phyloP scores from a whole-genome alignment of 331 rosid species.

The Quercus lobata region DNA sequence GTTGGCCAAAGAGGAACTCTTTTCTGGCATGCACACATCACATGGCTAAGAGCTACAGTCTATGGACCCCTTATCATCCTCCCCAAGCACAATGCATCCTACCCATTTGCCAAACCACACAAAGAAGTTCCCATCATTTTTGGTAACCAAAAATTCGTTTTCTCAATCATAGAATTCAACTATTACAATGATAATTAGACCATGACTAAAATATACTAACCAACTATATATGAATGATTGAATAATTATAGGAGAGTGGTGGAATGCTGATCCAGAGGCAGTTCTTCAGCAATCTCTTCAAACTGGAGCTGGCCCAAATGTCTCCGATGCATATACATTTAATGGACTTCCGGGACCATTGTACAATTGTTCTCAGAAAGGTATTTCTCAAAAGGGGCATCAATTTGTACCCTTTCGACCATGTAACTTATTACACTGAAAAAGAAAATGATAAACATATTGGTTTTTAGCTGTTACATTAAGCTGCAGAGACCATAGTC shows the following conservation, averaged over 20 bases:
- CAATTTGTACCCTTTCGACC: no score
- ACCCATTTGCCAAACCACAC: slow-evolving; percentile 39
- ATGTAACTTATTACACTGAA: no score
- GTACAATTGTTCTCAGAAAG: slow-evolving; percentile 35
- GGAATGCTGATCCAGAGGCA: slow-evolving; percentile 43
- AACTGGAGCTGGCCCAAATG: slow-evolving; percentile 40
- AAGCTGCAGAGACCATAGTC: no score
- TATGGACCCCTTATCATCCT: slow-evolving; percentile 41
- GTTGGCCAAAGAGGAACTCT: slow-evolving; percentile 46
- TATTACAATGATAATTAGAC: neutral
- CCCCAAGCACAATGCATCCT: slow-evolving; percentile 23
- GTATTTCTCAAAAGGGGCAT: slow-evolving; percentile 2
- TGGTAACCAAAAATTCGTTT: slow-evolving; percentile 12
- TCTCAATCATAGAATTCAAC: neutral
- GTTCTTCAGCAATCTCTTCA: slow-evolving; percentile 40
- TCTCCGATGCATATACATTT: slow-evolving; percentile 40
- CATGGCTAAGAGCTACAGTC: slow-evolving; percentile 35
- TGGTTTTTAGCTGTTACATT: no score
- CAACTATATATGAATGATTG: neutral
- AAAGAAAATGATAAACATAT: no score
- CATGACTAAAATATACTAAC: neutral
- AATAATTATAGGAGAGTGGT: slow-evolving; percentile 36
- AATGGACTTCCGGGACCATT: slow-evolving; percentile 40
- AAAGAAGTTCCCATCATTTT: slow-evolving; percentile 37
- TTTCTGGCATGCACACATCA: slow-evolving; percentile 49